These are phyloP conservation scores for Borovskyia barvae DNA, from an alignment of 208 protist genomes.

Conservation along the genomic window DNA sequence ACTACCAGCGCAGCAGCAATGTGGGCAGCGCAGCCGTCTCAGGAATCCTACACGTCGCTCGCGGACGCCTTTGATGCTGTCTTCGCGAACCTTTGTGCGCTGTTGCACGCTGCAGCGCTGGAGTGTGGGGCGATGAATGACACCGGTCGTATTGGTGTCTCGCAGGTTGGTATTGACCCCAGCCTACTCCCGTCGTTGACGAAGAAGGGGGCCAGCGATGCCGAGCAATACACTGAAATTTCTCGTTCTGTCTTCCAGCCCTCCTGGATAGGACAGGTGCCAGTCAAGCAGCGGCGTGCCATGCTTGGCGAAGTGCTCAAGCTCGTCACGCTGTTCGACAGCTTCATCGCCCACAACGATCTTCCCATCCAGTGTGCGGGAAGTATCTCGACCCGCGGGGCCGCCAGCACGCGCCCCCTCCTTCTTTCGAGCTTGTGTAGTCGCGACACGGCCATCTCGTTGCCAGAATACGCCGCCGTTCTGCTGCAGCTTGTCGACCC, in stretches of 20 bases:
- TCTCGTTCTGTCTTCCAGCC: constrained; percentile 6
- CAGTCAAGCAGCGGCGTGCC: constrained; percentile 36
- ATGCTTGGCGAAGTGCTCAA: constrained; percentile 48
- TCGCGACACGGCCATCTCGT: constrained; percentile 24
- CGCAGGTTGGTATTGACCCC: background rate
- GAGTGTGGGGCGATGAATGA: constrained; percentile 29
- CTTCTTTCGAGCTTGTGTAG: constrained; percentile 47
- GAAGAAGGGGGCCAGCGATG: background rate
- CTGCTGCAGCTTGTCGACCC: constrained; percentile 25
- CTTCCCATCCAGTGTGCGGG: constrained; percentile 37
- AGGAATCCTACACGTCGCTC: constrained; percentile 26
- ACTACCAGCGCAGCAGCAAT: constrained; percentile 19
- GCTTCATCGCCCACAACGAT: constrained; percentile 76
- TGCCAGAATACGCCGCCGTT: constrained; percentile 16
- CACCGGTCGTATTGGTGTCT: background rate
- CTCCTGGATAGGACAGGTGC: constrained; percentile 46
- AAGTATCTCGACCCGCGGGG: constrained; percentile 48
- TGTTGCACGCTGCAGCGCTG: constrained; percentile 29
- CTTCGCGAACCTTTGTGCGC: constrained; percentile 20
- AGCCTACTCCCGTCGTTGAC: background rate
- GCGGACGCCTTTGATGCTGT: constrained; percentile 59
- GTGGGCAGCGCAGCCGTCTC: constrained; percentile 26
- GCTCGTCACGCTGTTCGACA: constrained; percentile 70
- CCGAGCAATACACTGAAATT: no score
- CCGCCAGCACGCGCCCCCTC: constrained; percentile 23